phyloP scores from a whole-genome alignment of 192 early-diverging fungal genomes.

The Endogone sp. region DNA sequence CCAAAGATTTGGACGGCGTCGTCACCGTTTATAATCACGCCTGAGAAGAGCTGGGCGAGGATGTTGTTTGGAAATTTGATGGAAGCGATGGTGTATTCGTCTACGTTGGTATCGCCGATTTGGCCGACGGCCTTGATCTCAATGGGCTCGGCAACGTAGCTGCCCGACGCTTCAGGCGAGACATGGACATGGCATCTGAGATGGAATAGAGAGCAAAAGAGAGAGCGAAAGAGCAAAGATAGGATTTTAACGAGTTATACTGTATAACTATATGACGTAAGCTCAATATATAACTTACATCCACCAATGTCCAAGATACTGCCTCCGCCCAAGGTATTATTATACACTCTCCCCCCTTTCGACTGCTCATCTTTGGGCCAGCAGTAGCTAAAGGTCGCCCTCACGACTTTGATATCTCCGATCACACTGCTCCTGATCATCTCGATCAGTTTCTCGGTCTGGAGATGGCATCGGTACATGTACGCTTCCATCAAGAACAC shows the following conservation, averaged over 20 bases:
- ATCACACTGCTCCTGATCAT: conserved; percentile 13
- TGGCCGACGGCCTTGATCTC: conserved; percentile 16
- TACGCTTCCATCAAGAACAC: conserved; percentile 33
- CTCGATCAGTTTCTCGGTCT: conserved; percentile 16
- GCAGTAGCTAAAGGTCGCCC: conserved; percentile 20
- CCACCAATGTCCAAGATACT: conserved; percentile 32
- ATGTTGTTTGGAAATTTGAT: conserved; percentile 15
- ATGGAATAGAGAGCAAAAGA: not conserved
- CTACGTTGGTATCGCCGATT: conserved; percentile 22
- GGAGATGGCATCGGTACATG: conserved; percentile 35
- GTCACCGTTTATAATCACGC: conserved; percentile 23
- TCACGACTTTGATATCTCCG: conserved; percentile 23
- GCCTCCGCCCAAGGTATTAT: conserved; percentile 30
- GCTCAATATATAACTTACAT: too few species aligned
- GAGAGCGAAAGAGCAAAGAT: too few species aligned
- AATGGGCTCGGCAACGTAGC: conserved; percentile 9
- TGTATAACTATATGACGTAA: too few species aligned
- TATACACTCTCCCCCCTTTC: conserved; percentile 19
- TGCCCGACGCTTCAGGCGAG: conserved; percentile 10
- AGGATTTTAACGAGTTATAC: too few species aligned
- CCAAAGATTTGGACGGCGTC: conserved; percentile 20
- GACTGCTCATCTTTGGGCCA: conserved; percentile 12
- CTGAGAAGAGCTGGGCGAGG: conserved; percentile 20
- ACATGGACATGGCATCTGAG: conserved; percentile 26
- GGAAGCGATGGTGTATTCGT: conserved; percentile 28